Conservation (phyloP, 495 filamentous ascomycete species). For the Cudoniella acicularis region DNA sequence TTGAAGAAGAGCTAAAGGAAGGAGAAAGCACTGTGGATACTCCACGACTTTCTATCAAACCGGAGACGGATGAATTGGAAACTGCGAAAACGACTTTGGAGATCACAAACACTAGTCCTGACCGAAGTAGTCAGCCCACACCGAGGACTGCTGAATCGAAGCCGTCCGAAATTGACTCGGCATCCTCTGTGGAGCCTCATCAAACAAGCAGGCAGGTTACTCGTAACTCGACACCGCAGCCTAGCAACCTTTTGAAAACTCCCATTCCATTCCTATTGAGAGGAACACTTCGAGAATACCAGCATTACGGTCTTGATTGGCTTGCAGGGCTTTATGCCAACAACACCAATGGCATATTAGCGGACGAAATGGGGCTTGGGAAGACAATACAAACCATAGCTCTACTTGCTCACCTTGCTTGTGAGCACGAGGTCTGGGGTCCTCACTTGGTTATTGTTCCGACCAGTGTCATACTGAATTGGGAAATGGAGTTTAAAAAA, state of each 20-base stretch:
- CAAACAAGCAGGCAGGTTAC: conserved; percentile 24
- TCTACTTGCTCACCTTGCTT: conserved; percentile 87
- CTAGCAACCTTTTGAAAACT: conserved; percentile 51
- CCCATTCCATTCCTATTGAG: conserved; percentile 85
- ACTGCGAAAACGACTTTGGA: conserved; percentile 35
- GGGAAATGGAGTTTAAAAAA: conserved; percentile 99
- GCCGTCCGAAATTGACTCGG: conserved; percentile 64
- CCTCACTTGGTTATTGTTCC: conserved; percentile 96
- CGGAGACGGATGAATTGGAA: conserved; percentile 22
- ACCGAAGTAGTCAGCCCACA: conserved; percentile 42
- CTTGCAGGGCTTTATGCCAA: conserved; percentile 89
- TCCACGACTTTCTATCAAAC: conserved; percentile 22
- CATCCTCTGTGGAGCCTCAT: conserved; percentile 52
- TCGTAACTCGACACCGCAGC: conserved; percentile 41
- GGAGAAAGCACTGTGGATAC: conserved; percentile 45
- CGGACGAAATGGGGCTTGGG: conserved; percentile 98
- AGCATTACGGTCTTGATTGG: conserved; percentile 96
- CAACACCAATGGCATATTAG: conserved; percentile 94
- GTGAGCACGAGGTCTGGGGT: conserved; percentile 89
- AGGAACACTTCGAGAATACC: conserved; percentile 91
- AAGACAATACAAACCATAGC: conserved; percentile 99
- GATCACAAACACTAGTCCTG: conserved; percentile 36
- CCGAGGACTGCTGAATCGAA: conserved; percentile 64
- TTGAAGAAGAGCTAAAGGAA: conserved; percentile 36
- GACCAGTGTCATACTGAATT: conserved; percentile 98